These are phyloP conservation scores for Chenopodium formosanum DNA, from an alignment of 148 eudicot genomes.

Conservation along the genomic window DNA sequence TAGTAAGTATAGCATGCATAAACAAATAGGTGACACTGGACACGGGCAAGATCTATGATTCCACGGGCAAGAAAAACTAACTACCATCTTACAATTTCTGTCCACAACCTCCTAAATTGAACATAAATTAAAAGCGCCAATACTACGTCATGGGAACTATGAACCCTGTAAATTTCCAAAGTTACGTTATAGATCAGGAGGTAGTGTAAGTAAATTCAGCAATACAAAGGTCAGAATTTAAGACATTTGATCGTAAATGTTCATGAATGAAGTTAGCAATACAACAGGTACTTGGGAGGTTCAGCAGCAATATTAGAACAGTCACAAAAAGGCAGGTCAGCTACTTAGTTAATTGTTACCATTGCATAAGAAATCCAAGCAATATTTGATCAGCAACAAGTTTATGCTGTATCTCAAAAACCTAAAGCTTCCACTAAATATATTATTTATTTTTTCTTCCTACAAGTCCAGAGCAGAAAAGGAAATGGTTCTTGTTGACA, in stretches of 20 bases:
- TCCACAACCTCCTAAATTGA: neutral
- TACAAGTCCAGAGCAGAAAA: neutral
- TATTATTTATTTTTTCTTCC: neutral
- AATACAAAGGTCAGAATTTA: neutral
- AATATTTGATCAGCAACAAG: neutral
- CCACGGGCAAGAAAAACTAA: neutral
- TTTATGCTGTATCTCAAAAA: neutral
- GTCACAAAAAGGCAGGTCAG: neutral
- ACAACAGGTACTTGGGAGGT: neutral
- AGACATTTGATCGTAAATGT: neutral
- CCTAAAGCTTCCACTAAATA: neutral
- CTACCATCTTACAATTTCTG: neutral
- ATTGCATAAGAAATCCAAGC: neutral
- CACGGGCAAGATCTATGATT: neutral
- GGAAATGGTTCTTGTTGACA: neutral
- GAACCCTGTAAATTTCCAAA: neutral
- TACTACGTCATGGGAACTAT: neutral
- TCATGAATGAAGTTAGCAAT: neutral
- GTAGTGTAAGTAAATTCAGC: neutral
- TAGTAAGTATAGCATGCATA: neutral
- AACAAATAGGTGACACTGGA: neutral
- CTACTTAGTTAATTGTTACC: neutral
- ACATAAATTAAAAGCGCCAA: neutral
- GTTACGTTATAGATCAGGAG: neutral
- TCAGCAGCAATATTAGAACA: neutral